Evolutionary conservation across 306 rosid genomes (phyloP), one percentile per base, ranked within the genome.

Genomic region (Luffa acutangula): DNA sequence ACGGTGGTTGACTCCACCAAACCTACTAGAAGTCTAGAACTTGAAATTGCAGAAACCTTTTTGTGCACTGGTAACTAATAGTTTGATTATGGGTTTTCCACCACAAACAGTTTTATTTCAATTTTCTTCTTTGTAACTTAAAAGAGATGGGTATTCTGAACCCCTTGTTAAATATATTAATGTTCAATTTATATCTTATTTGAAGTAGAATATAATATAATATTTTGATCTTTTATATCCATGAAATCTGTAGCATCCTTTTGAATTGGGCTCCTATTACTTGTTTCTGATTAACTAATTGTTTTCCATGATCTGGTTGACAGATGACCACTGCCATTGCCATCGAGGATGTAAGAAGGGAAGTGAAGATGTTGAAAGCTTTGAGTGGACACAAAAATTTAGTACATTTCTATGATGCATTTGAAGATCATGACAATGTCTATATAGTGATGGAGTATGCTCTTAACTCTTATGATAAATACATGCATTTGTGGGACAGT

Each of bases 311-410:
- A 75, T 81, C 80, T 81, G 83, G 83, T 25, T 83, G 84, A 59
- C 85, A 94, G 98, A 94, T 94, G 98, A 94, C 96, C 46, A 90
- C 96, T 84, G 94, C 96, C 58, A 94, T 94, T 60, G 97, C 98
- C 51, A 86, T 94, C 80, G 97, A 92, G 94, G 97, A 94, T 81
- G 98, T 94, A 63, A 92, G 98, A 80, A 88, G 98, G 86, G 97
- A 94, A 82, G 98, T 94, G 82, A 92, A 90, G 85, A 92, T 94
- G 80, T 88, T 94, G 91, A 94, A 84, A 83, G 97, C 97, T 81
- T 88, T 94, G 88, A 92, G 89, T 5, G 94, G 96, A 58, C 97
- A 94, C 75, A 82, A 83, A 81, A 94, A 92, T 86, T 88, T 94
- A 48, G 88, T 94, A 12, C 83, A 81, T 34, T 94, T 94, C 80